phyloP scores from a whole-genome alignment of 352 stramenopile genomes.

The Pythium oligandrum region DNA sequence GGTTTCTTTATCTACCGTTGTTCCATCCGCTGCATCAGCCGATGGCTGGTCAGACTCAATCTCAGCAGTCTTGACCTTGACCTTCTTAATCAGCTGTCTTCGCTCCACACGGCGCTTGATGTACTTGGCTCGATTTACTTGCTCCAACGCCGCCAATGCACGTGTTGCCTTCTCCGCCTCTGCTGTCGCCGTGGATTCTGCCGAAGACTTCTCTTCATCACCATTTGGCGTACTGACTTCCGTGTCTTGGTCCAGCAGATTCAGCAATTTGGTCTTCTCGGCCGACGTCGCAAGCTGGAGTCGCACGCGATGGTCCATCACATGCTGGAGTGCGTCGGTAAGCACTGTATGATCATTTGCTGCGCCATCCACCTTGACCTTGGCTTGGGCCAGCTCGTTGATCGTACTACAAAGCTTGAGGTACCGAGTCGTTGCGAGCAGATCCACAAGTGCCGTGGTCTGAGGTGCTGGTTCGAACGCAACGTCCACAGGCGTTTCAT shows the following conservation, averaged over 20 bases:
- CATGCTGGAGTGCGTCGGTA: slow-evolving; percentile 52
- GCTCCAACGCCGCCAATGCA: background rate
- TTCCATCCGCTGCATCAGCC: no score
- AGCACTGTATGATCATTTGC: slow-evolving; percentile 24
- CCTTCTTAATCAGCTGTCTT: slow-evolving; percentile 9
- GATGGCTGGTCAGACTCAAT: background rate
- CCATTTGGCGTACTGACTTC: background rate
- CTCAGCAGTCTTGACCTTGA: background rate
- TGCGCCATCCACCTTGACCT: slow-evolving; percentile 25
- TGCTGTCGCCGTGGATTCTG: background rate
- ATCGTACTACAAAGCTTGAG: slow-evolving; percentile 69
- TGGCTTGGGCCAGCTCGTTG: slow-evolving; percentile 65
- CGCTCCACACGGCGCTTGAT: slow-evolving; percentile 41
- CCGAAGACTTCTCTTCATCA: background rate
- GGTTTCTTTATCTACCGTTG: background rate
- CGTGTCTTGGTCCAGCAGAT: slow-evolving; percentile 8
- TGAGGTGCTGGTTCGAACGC: slow-evolving; percentile 49
- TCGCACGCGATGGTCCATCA: slow-evolving; percentile 67
- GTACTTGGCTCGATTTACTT: slow-evolving; percentile 30
- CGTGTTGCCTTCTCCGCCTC: background rate
- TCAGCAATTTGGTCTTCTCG: slow-evolving; percentile 57
- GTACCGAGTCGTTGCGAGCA: slow-evolving; percentile 67
- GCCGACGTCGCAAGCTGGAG: slow-evolving; percentile 67
- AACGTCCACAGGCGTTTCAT: slow-evolving; percentile 34
- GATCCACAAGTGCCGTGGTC: slow-evolving; percentile 51